Percentiles rank a stretch among this genome's conserved stretches.
Evolutionary conservation across 768 basidiomycete species (phyloP).

Genomic region (Cystofilobasidium capitatum): DNA sequence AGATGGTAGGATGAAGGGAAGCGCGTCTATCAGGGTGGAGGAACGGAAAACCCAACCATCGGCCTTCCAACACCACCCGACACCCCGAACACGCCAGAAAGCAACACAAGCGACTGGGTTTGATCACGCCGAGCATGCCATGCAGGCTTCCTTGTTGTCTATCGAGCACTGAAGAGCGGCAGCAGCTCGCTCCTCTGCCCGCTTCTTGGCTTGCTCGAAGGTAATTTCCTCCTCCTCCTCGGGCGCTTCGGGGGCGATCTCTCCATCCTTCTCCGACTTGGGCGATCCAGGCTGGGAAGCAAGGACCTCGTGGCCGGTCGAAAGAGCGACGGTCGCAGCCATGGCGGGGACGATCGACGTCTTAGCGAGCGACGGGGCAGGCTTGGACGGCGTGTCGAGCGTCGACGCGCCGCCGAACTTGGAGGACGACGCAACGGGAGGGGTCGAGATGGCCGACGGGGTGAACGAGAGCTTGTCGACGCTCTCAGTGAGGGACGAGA

Average conservation of each 20-base stretch:
- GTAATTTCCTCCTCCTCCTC: constrained; percentile 51
- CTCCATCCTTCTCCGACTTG: constrained; percentile 15
- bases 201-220: constrained; percentile 66
- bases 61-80: no score
- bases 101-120: neutral
- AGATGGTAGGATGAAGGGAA: neutral
- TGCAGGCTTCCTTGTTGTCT: constrained; percentile 87
- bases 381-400: constrained; percentile 3
- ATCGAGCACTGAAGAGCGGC: constrained; percentile 54
- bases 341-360: constrained; percentile 33
- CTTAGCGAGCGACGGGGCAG: constrained; percentile 5
- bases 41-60: neutral
- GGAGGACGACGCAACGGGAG: constrained; percentile 13
- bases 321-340: constrained; percentile 44
- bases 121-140: constrained; percentile 63
- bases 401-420: neutral
- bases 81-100: no score
- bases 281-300: constrained; percentile 27
- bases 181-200: constrained; percentile 39
- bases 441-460: constrained; percentile 23
- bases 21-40: neutral
- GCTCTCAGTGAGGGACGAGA: constrained; percentile 30
- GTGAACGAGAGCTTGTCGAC: constrained; percentile 31
- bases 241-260: constrained; percentile 24
- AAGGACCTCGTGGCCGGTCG: constrained; percentile 35